These are phyloP conservation scores for Mollisia scopiformis DNA, from an alignment of 2,329 filamentous ascomycete genomes.

Conservation along the genomic window DNA sequence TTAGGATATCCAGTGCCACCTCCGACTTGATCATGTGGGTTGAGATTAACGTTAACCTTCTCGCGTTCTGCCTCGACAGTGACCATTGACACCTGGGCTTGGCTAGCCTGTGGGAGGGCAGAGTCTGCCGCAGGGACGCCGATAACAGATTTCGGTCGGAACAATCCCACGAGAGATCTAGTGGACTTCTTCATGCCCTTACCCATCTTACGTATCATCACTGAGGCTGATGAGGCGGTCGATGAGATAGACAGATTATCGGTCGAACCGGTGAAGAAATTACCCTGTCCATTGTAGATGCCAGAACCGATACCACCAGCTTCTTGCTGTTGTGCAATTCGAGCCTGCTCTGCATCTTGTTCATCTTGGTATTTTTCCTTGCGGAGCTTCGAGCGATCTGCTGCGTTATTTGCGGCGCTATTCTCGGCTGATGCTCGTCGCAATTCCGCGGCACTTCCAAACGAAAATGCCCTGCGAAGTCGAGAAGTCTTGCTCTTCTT, in stretches of 20 bases:
- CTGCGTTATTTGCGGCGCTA: conserved; percentile 42
- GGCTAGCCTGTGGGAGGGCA: conserved; percentile 66
- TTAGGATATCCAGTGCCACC: conserved; percentile 83
- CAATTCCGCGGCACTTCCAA: conserved; percentile 92
- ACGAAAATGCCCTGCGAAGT: conserved; percentile 90
- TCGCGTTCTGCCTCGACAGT: conserved; percentile 93
- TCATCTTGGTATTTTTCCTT: conserved; percentile 64
- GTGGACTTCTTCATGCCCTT: conserved; percentile 96
- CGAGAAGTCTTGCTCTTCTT: conserved; percentile 86
- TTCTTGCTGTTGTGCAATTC: conserved; percentile 91
- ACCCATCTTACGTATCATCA: conserved; percentile 98
- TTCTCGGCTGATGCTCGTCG: conserved; percentile 73
- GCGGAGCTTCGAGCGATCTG: conserved; percentile 60
- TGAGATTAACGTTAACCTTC: conserved; percentile 72
- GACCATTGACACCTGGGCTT: conserved; percentile 91
- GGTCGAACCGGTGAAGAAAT: conserved; percentile 86
- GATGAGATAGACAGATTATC: conserved; percentile 94
- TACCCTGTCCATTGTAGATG: conserved; percentile 87
- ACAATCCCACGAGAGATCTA: conserved; percentile 88
- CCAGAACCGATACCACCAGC: conserved; percentile 87
- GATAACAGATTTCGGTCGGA: conserved; percentile 90
- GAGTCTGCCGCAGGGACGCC: conserved; percentile 75
- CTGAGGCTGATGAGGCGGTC: conserved; percentile 84
- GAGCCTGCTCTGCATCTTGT: conserved; percentile 84
- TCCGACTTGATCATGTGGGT: conserved; percentile 67